Evolutionary conservation across 108 stramenopile species (phyloP), one percentile per base, ranked within the genome.

Genomic region (Schizochytrium sp.): DNA sequence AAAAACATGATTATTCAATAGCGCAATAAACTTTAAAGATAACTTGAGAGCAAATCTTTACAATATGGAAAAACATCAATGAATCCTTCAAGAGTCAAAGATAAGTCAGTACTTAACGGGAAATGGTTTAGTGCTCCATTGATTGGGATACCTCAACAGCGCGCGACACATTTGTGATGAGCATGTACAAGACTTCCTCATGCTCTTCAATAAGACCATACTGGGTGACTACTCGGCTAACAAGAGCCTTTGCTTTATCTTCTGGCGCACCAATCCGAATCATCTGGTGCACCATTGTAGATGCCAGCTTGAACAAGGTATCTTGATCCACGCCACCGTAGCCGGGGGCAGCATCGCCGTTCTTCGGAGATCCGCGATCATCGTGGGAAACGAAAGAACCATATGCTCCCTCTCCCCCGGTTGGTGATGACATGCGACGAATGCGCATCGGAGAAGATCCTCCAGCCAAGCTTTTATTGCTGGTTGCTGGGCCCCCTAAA

Each of bases 231-330:
- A 83, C 53, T 3, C 76, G 76, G 47, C 76, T 83, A 8, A 83
- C 76, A 53, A 83, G 76, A 5, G 76, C 76, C 47, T 83, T 83
- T 10, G 76, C 76, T 40, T 83, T 83, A 53, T 83, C 76, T 42
- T 83, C 50, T 5, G 76, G 53, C 49, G 76, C 76, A 5, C 76
- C 76, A 10, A 83, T 83, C n/a, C 76, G 47, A 40, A 83, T 83
- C 76, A 83, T 83, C 55, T 83, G 76, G 47, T 83, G 53, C 0
- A 83, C 53, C 76, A 83, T 83, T 47, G 50, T 83, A 8, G 76
- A 83, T 38, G 76, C 38, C 15, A 83, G 76, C 76, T 83, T 53
- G 28, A 83, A 83, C 1, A 83, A 53, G 15, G 53, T 49, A 10
- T 83, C 76, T 28, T 83, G 76, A n/a, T 53, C 15, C 0, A 83